Evolutionary conservation across 345 rosid species (phyloP).

Genomic region (Citrus sp.): DNA sequence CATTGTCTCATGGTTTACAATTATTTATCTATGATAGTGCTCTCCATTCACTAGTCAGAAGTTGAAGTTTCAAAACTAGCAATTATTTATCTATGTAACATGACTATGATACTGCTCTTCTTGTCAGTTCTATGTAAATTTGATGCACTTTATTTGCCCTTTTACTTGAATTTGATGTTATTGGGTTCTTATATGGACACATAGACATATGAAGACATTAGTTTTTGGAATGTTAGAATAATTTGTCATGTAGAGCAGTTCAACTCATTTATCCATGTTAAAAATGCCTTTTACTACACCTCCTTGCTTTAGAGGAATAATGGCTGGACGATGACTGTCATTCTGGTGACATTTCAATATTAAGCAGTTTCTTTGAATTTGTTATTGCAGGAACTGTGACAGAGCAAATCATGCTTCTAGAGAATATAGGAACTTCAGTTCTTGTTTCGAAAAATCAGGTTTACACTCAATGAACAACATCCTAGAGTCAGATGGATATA

Average conservation of each 20-base stretch:
- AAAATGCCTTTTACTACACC: not conserved
- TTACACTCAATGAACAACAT: not conserved
- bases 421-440: slow-evolving; percentile 96
- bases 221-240: not conserved
- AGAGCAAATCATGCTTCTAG: slow-evolving; percentile 97
- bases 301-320: not conserved
- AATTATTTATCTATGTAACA: too few relatives aligned
- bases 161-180: not conserved
- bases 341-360: not conserved
- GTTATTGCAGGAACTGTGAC: slow-evolving; percentile 58
- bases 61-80: not conserved
- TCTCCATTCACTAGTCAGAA: not conserved
- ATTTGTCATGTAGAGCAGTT: not conserved
- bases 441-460: slow-evolving; percentile 91
- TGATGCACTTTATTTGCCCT: not conserved
- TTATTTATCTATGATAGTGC: not conserved
- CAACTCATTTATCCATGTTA: not conserved
- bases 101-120: not conserved
- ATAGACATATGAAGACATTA: not conserved
- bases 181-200: not conserved
- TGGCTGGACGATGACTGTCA: not conserved
- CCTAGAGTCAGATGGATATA: not conserved
- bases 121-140: not conserved
- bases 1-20: too few relatives aligned
- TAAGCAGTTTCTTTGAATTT: slow-evolving; percentile 13